Base-by-base conservation (phyloP, 2,329 filamentous ascomycete genomes). In the Cordyceps militaris region DNA sequence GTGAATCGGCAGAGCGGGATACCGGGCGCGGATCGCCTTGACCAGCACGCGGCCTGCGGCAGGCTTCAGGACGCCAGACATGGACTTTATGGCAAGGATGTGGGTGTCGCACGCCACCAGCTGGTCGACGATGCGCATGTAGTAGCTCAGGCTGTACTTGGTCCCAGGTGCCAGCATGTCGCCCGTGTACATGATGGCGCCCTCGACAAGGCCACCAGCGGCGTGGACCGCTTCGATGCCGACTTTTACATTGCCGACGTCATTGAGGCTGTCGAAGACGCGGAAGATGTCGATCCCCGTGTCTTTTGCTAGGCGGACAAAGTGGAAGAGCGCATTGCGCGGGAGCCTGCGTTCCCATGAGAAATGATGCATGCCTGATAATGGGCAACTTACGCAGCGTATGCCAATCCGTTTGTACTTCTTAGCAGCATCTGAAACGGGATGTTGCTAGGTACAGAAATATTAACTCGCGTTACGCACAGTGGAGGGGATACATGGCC, bases 101-200 rank as follows among this genome's bases (percentile, higher is more conserved):
- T 95, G 89, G 14, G 88, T 90, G 53, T 90, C 87, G 67, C 95
- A 82, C 28, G 76, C 74, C 48, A 96, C 89, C 58, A 96, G 85
- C 77, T 91, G 90, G 65, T 91, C 90, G 46, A 88, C 88, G 28
- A 95, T 76, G 16, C 75, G 73, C 65, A 96, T 72, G 75, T 96
- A 96, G 79, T 96, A 96, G 62, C 89, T 79, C 28, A 96, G 80
- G 74, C 92, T 95, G 80, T 96, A 96, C 79, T 96, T 96, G 83
- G 94, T 95, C 69, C 85, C 81, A 57, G 90, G 90, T 79, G 95
- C 93, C 70, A 83, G 69, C 66, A 74, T 82, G 66, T 89, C 86
- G 61, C 86, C 86, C 24, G 74, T 79, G 73, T 86, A 87, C 74
- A 89, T 93, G 40, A 93, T 79, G 1, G 89, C 91, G 16, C 83